Conservation (phyloP, 164 flowering plant species). For the Umbilicus rupestris region DNA sequence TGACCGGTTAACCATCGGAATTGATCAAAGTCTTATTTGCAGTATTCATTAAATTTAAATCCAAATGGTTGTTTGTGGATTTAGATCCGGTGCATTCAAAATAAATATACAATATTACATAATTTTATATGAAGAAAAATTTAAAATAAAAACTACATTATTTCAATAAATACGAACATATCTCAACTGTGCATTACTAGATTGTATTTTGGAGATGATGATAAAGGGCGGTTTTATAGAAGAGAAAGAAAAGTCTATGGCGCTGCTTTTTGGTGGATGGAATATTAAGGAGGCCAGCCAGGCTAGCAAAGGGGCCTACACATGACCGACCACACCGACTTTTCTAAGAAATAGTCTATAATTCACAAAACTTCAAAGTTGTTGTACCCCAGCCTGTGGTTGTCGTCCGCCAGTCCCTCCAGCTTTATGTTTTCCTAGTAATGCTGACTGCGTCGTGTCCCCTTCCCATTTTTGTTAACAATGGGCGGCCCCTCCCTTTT, state of each 20-base stretch:
- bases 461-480: too few species aligned
- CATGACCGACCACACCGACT: conserved; percentile 3
- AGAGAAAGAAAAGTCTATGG: not conserved
- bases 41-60: too few species aligned
- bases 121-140: too few species aligned
- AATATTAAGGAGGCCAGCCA: not conserved
- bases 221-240: not conserved
- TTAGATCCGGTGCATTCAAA: too few species aligned
- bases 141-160: too few species aligned
- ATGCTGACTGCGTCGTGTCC: not conserved
- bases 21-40: too few species aligned
- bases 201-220: not conserved
- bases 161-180: too few species aligned
- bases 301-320: not conserved
- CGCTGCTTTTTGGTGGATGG: not conserved
- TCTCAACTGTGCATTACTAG: too few species aligned
- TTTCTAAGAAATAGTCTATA: not conserved
- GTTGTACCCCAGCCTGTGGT: not conserved
- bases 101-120: too few species aligned
- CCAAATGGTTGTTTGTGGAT: too few species aligned
- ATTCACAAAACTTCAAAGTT: not conserved
- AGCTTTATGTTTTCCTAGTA: not conserved
- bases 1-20: too few species aligned
- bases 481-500: too few species aligned
- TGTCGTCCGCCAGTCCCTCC: not conserved